phyloP scores from a whole-genome alignment of 2,329 filamentous ascomycete genomes.

The Diaporthe citriasiana region DNA sequence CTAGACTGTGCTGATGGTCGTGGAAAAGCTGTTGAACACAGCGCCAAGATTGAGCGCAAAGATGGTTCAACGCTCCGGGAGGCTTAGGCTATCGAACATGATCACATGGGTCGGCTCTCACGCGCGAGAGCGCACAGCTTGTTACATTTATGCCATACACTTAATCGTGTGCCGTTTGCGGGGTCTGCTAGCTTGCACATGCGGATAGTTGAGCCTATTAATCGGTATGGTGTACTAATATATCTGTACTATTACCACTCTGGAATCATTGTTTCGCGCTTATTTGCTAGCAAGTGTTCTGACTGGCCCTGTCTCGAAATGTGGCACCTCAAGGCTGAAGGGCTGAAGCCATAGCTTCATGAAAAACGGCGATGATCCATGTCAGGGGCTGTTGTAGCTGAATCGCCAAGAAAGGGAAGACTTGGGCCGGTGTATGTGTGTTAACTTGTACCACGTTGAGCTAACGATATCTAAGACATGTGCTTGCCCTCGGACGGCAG shows the following conservation, averaged over 20 bases:
- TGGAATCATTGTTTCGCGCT: background rate
- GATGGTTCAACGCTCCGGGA: no score
- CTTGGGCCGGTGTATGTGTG: background rate
- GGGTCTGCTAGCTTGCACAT: background rate
- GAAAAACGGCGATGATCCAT: background rate
- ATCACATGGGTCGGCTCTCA: background rate
- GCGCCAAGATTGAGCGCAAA: no score
- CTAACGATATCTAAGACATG: background rate
- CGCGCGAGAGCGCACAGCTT: background rate
- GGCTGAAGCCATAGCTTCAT: background rate
- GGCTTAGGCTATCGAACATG: no score
- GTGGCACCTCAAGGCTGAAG: constrained; percentile 4
- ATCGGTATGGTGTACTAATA: background rate
- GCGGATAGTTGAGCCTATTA: background rate
- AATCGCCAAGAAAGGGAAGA: background rate
- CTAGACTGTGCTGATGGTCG: no score
- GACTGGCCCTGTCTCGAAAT: background rate
- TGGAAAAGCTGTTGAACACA: no score
- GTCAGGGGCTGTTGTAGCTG: background rate
- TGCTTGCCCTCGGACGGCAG: background rate
- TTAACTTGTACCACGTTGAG: background rate
- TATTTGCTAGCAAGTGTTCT: background rate
- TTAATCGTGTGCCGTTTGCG: background rate
- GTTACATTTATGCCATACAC: background rate
- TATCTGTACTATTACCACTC: background rate